A percentile compares a stretch with the other conserved stretches of the same genome.
Evolutionary conservation across 805 yeast genomes (phyloP).

Genomic region (Pichia heedii): DNA sequence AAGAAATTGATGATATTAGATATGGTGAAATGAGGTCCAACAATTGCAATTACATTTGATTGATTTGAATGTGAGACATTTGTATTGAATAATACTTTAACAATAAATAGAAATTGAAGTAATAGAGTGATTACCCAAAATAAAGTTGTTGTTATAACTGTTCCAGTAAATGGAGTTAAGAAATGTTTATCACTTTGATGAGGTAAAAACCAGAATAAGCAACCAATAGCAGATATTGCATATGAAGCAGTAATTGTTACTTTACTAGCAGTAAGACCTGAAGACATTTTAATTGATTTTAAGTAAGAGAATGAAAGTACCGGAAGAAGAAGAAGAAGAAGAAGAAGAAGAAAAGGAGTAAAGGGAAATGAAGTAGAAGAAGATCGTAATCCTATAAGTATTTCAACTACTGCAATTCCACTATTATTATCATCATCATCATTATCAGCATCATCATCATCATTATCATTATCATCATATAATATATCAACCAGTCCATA

Average conservation of each 20-base stretch:
- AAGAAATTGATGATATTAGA: conserved; percentile 52
- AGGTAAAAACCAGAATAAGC: conserved; percentile 42
- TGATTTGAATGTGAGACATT: conserved; percentile 20
- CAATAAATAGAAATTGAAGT: conserved; percentile 43
- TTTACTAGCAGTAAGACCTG: conserved; percentile 19
- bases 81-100: conserved; percentile 30
- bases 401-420: no score
- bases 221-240: conserved; percentile 45
- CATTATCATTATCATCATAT: no score
- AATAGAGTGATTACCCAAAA: conserved; percentile 52
- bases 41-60: conserved; percentile 27
- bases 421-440: no score
- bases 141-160: conserved; percentile 36
- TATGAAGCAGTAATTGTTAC: conserved; percentile 44
- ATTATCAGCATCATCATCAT: no score
- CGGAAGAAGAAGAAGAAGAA: no score
- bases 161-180: conserved; percentile 65
- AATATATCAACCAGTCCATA: no score
- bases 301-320: no score
- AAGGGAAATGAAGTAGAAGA: no score
- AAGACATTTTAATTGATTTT: not conserved
- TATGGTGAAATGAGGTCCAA: conserved; percentile 54
- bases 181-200: conserved; percentile 32
- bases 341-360: no score
- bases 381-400: no score